These are phyloP conservation scores for Dendrostoma leiphaemia DNA, from an alignment of 2,329 filamentous ascomycete species.

Conservation along the genomic window DNA sequence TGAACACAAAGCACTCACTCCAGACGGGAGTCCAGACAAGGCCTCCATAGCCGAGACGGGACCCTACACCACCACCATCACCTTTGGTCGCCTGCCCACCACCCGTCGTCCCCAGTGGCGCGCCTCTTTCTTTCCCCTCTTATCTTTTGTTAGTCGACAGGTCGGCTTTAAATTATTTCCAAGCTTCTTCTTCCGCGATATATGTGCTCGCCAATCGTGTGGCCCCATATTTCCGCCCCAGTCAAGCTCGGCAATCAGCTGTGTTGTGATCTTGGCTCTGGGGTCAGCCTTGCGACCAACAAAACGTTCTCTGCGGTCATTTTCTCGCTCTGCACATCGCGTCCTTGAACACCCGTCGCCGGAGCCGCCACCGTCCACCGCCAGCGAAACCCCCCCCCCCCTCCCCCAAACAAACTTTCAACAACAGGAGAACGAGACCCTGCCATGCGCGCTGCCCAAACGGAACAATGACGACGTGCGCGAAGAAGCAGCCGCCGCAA, in stretches of 20 bases:
- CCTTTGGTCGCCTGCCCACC: slow-evolving; percentile 11
- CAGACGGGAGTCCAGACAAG: too few relatives aligned
- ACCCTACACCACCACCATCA: slow-evolving; percentile 4
- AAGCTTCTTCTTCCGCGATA: background rate
- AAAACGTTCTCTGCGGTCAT: background rate
- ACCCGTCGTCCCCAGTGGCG: background rate
- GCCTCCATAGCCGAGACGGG: background rate
- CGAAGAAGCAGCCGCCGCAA: slow-evolving; percentile 13
- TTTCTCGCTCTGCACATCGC: background rate
- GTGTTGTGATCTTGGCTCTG: background rate
- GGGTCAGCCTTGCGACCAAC: slow-evolving; percentile 9
- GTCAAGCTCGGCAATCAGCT: slow-evolving; percentile 6
- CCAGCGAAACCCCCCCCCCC: background rate
- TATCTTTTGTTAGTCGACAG: slow-evolving; percentile 11
- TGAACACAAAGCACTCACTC: too few relatives aligned
- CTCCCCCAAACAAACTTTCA: background rate
- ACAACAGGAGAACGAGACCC: too few relatives aligned
- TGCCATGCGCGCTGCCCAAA: slow-evolving; percentile 16
- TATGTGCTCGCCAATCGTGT: slow-evolving; percentile 8
- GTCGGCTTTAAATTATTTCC: background rate
- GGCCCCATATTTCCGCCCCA: background rate
- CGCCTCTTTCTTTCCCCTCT: slow-evolving; percentile 9
- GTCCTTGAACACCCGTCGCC: background rate
- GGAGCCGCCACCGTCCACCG: background rate
- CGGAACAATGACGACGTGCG: slow-evolving; percentile 19